These are phyloP conservation scores for Ordospora colligata DNA, from an alignment of 371 early-diverging fungal genomes.

Conservation along the genomic window DNA sequence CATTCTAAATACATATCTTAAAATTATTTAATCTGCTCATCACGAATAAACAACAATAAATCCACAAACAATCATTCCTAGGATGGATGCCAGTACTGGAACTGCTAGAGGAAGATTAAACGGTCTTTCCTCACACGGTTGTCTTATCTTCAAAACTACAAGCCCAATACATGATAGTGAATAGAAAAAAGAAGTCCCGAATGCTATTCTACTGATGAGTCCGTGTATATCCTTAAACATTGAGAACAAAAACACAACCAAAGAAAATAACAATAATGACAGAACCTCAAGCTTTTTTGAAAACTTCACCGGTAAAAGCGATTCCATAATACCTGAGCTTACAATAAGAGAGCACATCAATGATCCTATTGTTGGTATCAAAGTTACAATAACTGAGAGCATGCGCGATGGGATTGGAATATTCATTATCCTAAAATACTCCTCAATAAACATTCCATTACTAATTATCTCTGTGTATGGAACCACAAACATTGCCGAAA, in stretches of 20 bases:
- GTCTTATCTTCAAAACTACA: neutral
- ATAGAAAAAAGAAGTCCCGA: conserved; percentile 1
- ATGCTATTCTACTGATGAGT: neutral
- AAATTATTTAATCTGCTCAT: too few species aligned
- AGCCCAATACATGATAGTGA: conserved; percentile 5
- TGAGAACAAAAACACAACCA: neutral
- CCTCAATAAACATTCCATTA: neutral
- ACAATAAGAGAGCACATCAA: neutral
- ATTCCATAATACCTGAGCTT: neutral
- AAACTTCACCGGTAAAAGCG: neutral
- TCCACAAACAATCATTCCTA: neutral
- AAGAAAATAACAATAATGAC: neutral
- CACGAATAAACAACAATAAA: neutral
- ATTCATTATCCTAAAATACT: neutral
- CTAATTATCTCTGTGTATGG: neutral
- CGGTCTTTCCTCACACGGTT: neutral
- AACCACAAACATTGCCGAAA: neutral
- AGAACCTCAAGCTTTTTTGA: neutral
- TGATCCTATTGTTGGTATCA: neutral
- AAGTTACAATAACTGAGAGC: neutral
- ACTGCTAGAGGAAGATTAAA: neutral
- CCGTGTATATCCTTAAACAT: neutral
- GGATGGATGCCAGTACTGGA: neutral
- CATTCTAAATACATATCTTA: too few species aligned
- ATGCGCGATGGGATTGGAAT: neutral